A percentile compares a stretch with the other conserved stretches of the same genome.
These are phyloP conservation scores for Ogataea methylovora DNA, from an alignment of 805 yeast species.

Conservation along the genomic window DNA sequence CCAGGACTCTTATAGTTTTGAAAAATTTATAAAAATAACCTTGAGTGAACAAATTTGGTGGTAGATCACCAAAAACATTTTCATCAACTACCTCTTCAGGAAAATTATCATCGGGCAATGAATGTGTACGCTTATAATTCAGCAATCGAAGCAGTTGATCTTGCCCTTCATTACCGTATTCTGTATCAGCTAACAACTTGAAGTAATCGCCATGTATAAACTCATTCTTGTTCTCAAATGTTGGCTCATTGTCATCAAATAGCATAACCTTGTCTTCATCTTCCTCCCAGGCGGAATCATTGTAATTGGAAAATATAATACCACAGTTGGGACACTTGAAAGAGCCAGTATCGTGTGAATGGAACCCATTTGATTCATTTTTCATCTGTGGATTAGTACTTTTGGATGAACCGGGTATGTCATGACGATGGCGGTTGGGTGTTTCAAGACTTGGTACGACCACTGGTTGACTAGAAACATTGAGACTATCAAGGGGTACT, in stretches of 20 bases:
- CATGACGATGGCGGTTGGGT: too few species aligned
- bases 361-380: too few species aligned
- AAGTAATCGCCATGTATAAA: slow-evolving; percentile 1
- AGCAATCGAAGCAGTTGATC: background rate
- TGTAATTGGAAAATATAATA: background rate
- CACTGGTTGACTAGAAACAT: too few species aligned
- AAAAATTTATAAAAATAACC: slow-evolving; percentile 78
- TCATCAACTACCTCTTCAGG: background rate
- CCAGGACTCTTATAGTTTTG: slow-evolving; percentile 49
- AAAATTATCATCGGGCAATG: background rate
- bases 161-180: background rate
- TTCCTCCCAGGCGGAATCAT: background rate
- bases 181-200: background rate
- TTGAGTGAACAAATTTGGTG: slow-evolving; percentile 56
- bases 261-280: background rate
- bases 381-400: background rate
- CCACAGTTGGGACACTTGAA: background rate
- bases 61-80: slow-evolving; percentile 7
- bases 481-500: too few species aligned
- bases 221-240: background rate
- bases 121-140: background rate
- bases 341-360: too few species aligned
- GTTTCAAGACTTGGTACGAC: slow-evolving; percentile 8
- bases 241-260: background rate
- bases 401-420: background rate